Percentiles rank a stretch among this genome's conserved stretches.
Evolutionary conservation across 768 basidiomycete genomes (phyloP).

Genomic region (Rhodotorula toruloides): DNA sequence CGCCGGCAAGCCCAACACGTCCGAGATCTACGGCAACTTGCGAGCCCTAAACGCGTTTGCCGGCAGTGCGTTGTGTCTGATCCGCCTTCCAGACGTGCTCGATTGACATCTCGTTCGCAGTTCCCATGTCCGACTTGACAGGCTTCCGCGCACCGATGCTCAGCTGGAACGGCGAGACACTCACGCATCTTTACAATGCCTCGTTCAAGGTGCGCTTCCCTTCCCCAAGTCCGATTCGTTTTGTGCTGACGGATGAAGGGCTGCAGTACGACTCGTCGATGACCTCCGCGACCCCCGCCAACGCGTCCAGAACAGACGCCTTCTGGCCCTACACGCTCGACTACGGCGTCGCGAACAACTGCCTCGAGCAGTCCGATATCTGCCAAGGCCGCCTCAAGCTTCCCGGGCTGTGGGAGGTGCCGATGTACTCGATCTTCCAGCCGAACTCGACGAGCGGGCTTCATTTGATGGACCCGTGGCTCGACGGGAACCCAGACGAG

Average conservation of each 20-base stretch:
- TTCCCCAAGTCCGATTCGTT: neutral
- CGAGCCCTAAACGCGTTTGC: slow-evolving; percentile 69
- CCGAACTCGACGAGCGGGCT: neutral
- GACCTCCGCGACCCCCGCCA: slow-evolving; percentile 61
- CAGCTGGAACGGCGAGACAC: slow-evolving; percentile 60
- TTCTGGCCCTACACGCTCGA: slow-evolving; percentile 81
- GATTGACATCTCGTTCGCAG: no score
- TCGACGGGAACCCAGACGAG: slow-evolving; percentile 46
- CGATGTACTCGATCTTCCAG: slow-evolving; percentile 50
- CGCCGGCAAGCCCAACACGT: slow-evolving; percentile 48
- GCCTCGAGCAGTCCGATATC: slow-evolving; percentile 54
- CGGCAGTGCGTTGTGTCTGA: no score
- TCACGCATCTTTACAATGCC: slow-evolving; percentile 55
- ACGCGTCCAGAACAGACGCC: slow-evolving; percentile 63
- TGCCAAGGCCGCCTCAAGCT: slow-evolving; percentile 68
- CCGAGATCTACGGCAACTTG: slow-evolving; percentile 71
- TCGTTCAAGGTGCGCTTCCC: slow-evolving; percentile 50
- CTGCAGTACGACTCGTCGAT: slow-evolving; percentile 62
- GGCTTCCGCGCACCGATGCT: slow-evolving; percentile 77
- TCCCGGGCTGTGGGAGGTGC: slow-evolving; percentile 77
- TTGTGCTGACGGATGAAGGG: neutral
- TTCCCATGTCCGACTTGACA: slow-evolving; percentile 59
- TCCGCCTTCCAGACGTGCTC: no score
- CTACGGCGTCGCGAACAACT: slow-evolving; percentile 73
- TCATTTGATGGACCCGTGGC: slow-evolving; percentile 80